Evolutionary conservation across 495 filamentous ascomycete species (phyloP).

Genomic region (Hypoxylon trugodes): DNA sequence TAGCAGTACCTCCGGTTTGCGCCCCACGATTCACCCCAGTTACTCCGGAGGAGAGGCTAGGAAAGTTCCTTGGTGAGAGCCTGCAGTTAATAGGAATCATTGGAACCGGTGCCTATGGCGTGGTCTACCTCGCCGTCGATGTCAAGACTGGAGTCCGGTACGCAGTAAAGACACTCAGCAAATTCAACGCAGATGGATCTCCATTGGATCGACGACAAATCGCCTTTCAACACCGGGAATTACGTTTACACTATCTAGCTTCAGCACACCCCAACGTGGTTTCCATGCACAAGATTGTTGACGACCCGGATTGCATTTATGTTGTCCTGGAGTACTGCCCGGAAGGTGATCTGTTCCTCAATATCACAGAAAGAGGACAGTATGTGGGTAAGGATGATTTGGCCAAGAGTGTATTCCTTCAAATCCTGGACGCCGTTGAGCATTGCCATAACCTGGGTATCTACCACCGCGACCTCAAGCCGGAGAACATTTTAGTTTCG

Average conservation of each 20-base stretch:
- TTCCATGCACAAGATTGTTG: conserved; percentile 92
- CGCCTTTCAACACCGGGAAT: conserved; percentile 92
- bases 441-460: conserved; percentile 93
- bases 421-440: conserved; percentile 96
- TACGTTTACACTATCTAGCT: conserved; percentile 87
- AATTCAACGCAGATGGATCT: conserved; percentile 69
- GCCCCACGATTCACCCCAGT: conserved; percentile 52
- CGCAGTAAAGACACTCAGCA: conserved; percentile 97
- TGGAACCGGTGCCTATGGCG: conserved; percentile 94
- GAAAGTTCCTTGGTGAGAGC: conserved; percentile 81
- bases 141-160: conserved; percentile 82
- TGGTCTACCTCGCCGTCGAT: conserved; percentile 94
- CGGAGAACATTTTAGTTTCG: conserved; percentile 95
- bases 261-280: conserved; percentile 93
- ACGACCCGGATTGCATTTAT: conserved; percentile 90
- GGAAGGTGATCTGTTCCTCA: conserved; percentile 95
- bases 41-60: conserved; percentile 84
- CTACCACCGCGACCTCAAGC: conserved; percentile 97
- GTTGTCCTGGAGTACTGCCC: conserved; percentile 98
- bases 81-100: conserved; percentile 85
- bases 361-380: conserved; percentile 92
- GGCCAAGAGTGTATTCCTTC: conserved; percentile 88
- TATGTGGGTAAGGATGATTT: conserved; percentile 93
- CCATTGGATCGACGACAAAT: conserved; percentile 87
- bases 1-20: conserved; percentile 40